phyloP scores from a whole-genome alignment of 1,139 yeast genomes.

The Spathaspora sp. region DNA sequence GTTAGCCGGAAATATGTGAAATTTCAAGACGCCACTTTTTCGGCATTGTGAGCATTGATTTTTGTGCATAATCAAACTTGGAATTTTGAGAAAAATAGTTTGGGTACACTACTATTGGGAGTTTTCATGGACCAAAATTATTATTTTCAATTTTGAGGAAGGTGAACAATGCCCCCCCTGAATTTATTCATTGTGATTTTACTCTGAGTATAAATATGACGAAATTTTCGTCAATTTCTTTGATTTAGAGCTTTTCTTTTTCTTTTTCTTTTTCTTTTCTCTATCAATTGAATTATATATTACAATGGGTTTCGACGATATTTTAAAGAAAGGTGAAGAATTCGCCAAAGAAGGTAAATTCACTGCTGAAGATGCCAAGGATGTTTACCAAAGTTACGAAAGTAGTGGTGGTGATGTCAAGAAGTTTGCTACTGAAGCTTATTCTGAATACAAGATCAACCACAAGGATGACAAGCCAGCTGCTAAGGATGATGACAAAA shows the following conservation, averaged over 20 bases:
- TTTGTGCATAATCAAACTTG: background rate
- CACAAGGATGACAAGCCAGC: constrained; percentile 15
- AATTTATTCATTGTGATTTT: background rate
- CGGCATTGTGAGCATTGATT: background rate
- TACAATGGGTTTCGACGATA: constrained; percentile 15
- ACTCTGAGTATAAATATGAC: constrained; percentile 3
- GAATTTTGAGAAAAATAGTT: too few relatives aligned
- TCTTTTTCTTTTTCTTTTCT: constrained; percentile 1
- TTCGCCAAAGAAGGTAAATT: constrained; percentile 14
- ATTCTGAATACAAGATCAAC: constrained; percentile 23
- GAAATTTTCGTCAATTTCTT: background rate
- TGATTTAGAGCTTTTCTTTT: background rate
- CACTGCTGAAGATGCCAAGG: constrained; percentile 31
- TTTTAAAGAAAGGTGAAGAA: constrained; percentile 16
- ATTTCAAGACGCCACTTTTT: background rate
- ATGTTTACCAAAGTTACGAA: constrained; percentile 29
- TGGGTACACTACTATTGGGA: background rate
- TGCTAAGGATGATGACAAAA: constrained; percentile 3
- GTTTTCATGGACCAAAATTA: background rate
- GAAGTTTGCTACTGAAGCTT: constrained; percentile 37
- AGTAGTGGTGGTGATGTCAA: constrained; percentile 26
- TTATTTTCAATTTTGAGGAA: too few relatives aligned
- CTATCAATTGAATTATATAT: background rate
- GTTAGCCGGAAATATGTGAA: background rate
- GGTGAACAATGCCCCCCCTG: background rate